Evolutionary conservation across 495 filamentous ascomycete species (phyloP), one percentile per base, ranked within the genome.

Genomic region (Aspergillus kassunensis): DNA sequence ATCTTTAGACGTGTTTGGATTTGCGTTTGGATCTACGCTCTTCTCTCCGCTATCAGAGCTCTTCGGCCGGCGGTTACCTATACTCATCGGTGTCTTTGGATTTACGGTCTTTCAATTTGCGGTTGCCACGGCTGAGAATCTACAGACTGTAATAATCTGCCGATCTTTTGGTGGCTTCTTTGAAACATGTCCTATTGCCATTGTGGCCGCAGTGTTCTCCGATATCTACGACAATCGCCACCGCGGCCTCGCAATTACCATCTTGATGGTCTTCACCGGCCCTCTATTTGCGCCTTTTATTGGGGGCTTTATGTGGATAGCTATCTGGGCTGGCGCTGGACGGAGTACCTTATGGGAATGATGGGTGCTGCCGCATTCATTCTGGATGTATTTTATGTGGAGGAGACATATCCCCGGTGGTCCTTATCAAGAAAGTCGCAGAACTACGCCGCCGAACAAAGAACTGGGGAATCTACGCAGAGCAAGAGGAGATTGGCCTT

Each of bases 391-490:
- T 27, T 91, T 49, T 90, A 91, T 72, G 74, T 95, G 24, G 52
- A 81, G 55, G 90, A 96, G 69, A 88, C 90, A 0, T 96, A 95
- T 60, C 88, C 90, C 89, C 90, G 0, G 73, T 89, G 3, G 84
- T 95, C 44, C 76, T 95, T 0, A 78, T 93, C 43, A 64, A 71
- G 21, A 95, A 95, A 68, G 91, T 90, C 5, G 65, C 78, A 1
- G 83, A 91, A 48, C 75, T 96, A 18, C 86, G 91, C 41, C 87
- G 88, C 10, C 71, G 86, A 37, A 95, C 91, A 6, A 80, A 82
- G 62, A 95, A 95, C 71, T 95, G 90, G 90, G 91, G 89, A 39
- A 95, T 96, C 55, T 90, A 95, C 70, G 88, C 90, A 40, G 95
- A 91, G 63, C 88, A 95, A 65, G 91, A 95, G 62, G 90, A 95